These are phyloP conservation scores for Bipolaris zeicola DNA, from an alignment of 2,329 filamentous ascomycete species.

Conservation along the genomic window DNA sequence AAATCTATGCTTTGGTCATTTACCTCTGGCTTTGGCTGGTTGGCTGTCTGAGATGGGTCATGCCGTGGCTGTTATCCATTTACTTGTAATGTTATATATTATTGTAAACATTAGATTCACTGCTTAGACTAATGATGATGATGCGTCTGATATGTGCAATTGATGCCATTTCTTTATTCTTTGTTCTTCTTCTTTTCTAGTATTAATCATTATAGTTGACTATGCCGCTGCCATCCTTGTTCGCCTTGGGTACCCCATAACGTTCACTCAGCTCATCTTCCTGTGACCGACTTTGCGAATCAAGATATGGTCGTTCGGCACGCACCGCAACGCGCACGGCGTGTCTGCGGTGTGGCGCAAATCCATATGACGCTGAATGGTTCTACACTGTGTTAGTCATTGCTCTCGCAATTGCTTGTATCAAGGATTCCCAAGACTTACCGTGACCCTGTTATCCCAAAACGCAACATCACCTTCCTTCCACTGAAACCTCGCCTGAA, in stretches of 20 bases:
- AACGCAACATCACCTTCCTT: slow-evolving; percentile 68
- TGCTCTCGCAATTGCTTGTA: neutral
- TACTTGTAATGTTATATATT: slow-evolving; percentile 2
- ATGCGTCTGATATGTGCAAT: neutral
- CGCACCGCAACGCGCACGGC: slow-evolving; percentile 57
- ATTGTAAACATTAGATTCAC: slow-evolving; percentile 2
- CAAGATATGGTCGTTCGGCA: slow-evolving; percentile 55
- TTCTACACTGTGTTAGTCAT: slow-evolving; percentile 46
- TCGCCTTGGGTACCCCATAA: slow-evolving; percentile 57
- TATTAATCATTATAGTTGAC: slow-evolving; percentile 62
- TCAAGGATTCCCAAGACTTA: slow-evolving; percentile 27
- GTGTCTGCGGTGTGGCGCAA: slow-evolving; percentile 62
- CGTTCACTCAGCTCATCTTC: slow-evolving; percentile 58
- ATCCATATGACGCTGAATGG: slow-evolving; percentile 62
- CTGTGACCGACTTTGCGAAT: slow-evolving; percentile 56
- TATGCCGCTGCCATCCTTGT: slow-evolving; percentile 61
- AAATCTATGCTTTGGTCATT: neutral
- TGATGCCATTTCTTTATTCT: neutral
- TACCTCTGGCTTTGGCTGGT: neutral
- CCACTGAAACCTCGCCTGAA: slow-evolving; percentile 72
- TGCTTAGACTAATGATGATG: slow-evolving; percentile 6
- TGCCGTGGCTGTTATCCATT: neutral
- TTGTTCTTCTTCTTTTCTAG: too few relatives aligned
- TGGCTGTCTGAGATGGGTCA: neutral
- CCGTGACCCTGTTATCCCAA: slow-evolving; percentile 68